Base-by-base conservation (phyloP, 2,329 filamentous ascomycete genomes). In the Aspergillus quadrilineatus region DNA sequence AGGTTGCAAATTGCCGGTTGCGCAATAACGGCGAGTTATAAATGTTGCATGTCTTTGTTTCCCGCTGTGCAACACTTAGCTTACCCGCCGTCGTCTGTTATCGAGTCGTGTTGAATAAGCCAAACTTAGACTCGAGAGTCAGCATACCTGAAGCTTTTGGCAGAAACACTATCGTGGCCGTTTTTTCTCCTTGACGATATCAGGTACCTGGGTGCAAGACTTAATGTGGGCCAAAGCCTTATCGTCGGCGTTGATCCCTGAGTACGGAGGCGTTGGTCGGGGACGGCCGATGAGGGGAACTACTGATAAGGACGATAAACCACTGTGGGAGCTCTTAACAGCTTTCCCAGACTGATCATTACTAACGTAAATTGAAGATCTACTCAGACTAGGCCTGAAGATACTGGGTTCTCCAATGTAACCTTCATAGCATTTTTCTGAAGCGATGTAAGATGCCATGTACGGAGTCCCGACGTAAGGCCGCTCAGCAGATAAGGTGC, bases 401-500 rank as follows among this genome's bases (percentile, higher is more conserved):
- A 26, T 7, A n/a, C 12, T 49, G 26, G 32, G 6, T 12, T 6
- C 17, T 22, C 32, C 15, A 43, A 50, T 28, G 50, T 37, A 36
- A n/a, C 41, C 45, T 45, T 14, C 8, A 28, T 15, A 22, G 22
- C 22, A n/a, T 10, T 44, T 17, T 8, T 44, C 26, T 37, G 14
- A 14, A 9, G 34, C 34, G 10, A 37, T 3, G 34, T 9, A 37
- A 14, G 34, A 41, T 46, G 32, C 42, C 22, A 53, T 53, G 42
- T 39, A 46, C 14, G 43, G 42, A 26, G 50, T 47, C 43, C 43
- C 43, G 26, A 47, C 44, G 52, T 49, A 54, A 54, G 45, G 52
- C 52, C 34, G 53, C 53, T 49, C 44, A 42, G 53, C 53, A 56
- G 64, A 68, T 67, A 68, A 68, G 60, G 60, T 69, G 68, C 67